Conservation (phyloP, 2,329 filamentous ascomycete species). For the Raffaelea albimanens region DNA sequence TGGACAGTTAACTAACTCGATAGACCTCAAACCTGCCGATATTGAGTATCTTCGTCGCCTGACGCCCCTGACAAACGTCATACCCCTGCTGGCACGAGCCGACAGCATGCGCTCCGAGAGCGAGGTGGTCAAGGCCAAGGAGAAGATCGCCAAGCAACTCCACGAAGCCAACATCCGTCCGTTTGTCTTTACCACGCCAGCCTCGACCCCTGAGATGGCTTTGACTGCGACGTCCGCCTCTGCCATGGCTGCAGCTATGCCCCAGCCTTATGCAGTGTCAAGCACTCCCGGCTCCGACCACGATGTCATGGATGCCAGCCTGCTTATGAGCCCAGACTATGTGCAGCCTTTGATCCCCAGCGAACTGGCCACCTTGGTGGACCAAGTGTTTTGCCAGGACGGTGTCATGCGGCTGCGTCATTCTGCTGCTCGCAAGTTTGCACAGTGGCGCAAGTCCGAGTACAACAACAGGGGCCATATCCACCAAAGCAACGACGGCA, state of each 20-base stretch:
- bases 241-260: not conserved
- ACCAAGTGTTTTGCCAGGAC: constrained; percentile 65
- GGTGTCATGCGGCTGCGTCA: constrained; percentile 76
- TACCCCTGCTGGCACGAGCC: constrained; percentile 70
- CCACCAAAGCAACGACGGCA: too few relatives aligned
- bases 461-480: not conserved
- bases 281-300: constrained; percentile 61
- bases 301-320: constrained; percentile 83
- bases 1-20: too few relatives aligned
- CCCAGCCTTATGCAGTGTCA: constrained; percentile 64
- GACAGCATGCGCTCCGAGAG: constrained; percentile 53
- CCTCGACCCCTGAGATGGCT: constrained; percentile 13
- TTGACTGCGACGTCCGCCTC: not conserved
- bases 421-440: constrained; percentile 69
- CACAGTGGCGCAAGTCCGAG: constrained; percentile 47
- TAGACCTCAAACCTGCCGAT: constrained; percentile 53
- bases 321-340: constrained; percentile 89
- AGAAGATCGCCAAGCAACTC: constrained; percentile 46
- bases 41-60: constrained; percentile 63
- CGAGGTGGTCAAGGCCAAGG: constrained; percentile 50
- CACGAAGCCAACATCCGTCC: constrained; percentile 46
- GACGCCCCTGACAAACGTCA: constrained; percentile 67
- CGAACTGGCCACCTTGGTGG: constrained; percentile 62
- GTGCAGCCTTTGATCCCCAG: constrained; percentile 69
- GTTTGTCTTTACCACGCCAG: constrained; percentile 53